Conservation (phyloP, 108 stramenopile species). For the Fragilaria radians region DNA sequence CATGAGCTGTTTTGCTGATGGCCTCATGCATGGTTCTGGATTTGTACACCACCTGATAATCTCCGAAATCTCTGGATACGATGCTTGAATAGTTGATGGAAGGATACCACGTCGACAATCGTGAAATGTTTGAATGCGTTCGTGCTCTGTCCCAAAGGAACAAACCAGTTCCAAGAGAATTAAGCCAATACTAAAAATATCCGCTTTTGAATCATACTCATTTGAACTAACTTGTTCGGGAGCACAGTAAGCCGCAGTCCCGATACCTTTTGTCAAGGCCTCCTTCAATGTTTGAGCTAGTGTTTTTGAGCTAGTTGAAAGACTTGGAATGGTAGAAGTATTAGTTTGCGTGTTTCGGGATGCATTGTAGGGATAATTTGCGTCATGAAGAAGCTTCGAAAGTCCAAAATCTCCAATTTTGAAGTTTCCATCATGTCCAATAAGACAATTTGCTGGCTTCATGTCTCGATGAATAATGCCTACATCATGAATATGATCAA, state of each 20-base stretch:
- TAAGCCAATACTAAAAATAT: conserved; percentile 91
- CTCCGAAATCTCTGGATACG: conserved; percentile 44
- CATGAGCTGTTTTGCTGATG: conserved; percentile 46
- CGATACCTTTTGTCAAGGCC: conserved; percentile 79
- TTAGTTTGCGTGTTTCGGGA: no score
- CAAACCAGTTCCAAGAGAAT: conserved; percentile 91
- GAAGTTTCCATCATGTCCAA: conserved; percentile 48
- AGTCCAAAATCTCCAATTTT: conserved; percentile 95
- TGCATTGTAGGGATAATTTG: no score
- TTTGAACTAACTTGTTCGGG: conserved; percentile 80
- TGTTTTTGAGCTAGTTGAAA: conserved; percentile 1
- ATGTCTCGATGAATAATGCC: conserved; percentile 86
- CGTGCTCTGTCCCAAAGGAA: conserved; percentile 83
- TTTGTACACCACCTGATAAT: conserved; percentile 61
- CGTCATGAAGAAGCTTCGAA: conserved; percentile 48
- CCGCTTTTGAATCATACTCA: conserved; percentile 80
- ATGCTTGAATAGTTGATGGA: conserved; percentile 33
- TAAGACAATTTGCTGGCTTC: conserved; percentile 85
- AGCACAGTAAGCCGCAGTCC: conserved; percentile 91
- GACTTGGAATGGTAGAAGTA: no score
- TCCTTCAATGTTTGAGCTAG: conserved; percentile 17
- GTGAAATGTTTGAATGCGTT: conserved; percentile 68
- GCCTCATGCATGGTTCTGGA: conserved; percentile 39
- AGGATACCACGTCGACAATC: conserved; percentile 50
- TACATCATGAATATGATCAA: conserved; percentile 72